Evolutionary conservation across 345 rosid species (phyloP), one percentile per base, ranked within the genome.

Genomic region (Cardamine chenopodiifolia): DNA sequence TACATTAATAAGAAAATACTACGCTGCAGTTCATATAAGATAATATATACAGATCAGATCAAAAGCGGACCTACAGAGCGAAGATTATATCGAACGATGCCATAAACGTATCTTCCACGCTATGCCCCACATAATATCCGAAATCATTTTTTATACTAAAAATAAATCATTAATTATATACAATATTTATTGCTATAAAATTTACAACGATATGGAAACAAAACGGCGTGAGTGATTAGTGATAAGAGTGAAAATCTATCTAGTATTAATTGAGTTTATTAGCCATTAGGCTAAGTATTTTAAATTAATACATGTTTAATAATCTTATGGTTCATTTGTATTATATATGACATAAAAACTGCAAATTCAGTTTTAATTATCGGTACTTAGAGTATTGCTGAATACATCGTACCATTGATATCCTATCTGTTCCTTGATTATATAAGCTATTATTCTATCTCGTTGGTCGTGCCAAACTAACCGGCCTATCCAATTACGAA

Each of bases 31-130:
- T 13, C 3, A 22, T 25, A 25, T 26, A 17, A 40, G 62, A 72
- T 63, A 71, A 23, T 34, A 23, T 34, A 40, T 0, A 40, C 32
- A 64, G 49, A 55, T 73, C 25, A 58, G 60, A 74, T 74, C 60
- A 66, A 74, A 47, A 35, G 34, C 48, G 72, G 61, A 42, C 77
- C 71, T 64, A 42, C 64, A 5, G 18, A 63, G 17, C 47, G 34
- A 40, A 52, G 44, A 52, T 62, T 5, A 54, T 54, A 64, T 55
- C 20, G 18, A 64, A 73, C 55, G 65, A 66, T 66, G 72, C 72
- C 72, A 56, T 66, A 35, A 48, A 49, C 66, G 59, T 66, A 47
- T 74, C 53, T 48, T 18, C 58, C 78, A 58, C 53, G 78, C 72
- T 48, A 48, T 66, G 78, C 59, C 48, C 67, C 54, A 35, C 72